Evolutionary conservation across 306 rosid genomes (phyloP).

Genomic region (Quercus suber): DNA sequence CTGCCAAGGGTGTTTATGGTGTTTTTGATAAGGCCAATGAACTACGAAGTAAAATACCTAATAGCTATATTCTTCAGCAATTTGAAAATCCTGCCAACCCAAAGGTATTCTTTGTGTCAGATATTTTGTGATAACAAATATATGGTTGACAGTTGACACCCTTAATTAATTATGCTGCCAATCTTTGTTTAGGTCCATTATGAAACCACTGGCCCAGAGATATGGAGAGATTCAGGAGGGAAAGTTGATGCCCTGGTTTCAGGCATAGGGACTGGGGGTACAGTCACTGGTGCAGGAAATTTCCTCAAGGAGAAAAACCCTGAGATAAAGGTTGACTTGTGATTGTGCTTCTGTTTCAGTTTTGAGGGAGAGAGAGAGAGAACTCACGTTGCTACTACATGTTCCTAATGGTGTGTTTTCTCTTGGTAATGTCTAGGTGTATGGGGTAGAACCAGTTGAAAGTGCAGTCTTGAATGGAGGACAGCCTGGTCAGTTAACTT

Average conservation of each 20-base stretch:
- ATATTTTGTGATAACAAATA: conserved; percentile 4
- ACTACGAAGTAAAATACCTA: conserved; percentile 49
- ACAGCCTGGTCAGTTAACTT: conserved; percentile 51
- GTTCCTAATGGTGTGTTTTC: conserved; percentile 9
- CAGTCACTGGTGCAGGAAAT: no score
- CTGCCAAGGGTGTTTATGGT: conserved; percentile 53
- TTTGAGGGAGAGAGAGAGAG: conserved; percentile 5
- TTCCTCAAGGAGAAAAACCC: no score
- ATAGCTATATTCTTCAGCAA: conserved; percentile 34
- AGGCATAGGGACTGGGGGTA: no score
- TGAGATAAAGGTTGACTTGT: conserved; percentile 66
- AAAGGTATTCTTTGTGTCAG: conserved; percentile 31
- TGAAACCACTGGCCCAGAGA: conserved; percentile 89
- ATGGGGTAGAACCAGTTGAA: conserved; percentile 37
- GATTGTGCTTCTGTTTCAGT: neutral
- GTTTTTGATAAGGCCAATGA: conserved; percentile 53
- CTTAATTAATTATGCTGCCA: neutral
- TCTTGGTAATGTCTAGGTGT: conserved; percentile 39
- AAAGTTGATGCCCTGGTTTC: no score
- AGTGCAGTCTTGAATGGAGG: no score
- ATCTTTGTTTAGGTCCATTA: conserved; percentile 60
- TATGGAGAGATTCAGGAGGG: conserved; percentile 38
- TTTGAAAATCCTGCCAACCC: conserved; percentile 52
- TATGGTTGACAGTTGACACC: neutral
- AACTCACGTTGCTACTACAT: neutral